Base-by-base conservation (phyloP, 345 rosid species). In the Schrenkiella parvula region DNA sequence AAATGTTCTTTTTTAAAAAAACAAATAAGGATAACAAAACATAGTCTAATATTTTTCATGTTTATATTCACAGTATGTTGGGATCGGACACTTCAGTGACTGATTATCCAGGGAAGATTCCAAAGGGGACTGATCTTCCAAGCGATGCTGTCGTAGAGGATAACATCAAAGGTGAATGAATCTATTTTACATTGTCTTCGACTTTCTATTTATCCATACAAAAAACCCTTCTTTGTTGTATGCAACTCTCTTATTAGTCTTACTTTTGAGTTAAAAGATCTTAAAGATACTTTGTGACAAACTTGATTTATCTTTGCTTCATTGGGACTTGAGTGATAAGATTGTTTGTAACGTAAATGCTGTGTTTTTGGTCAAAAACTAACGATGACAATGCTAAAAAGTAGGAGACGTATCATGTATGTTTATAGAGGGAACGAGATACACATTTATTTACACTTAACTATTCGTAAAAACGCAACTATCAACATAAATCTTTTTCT, bases 31-130 rank as follows among this genome's bases (percentile, higher is more conserved):
- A 34, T 53, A 22, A 7, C 48, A 70, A 70, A 21, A 4, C 29
- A 42, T 4, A 34, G 37, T 46, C 25, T 68, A 8, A 28, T 70
- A 37, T 50, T 64, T 29, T 25, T 31, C 21, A 37, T 70, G 46
- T 54, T 59, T 7, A 8, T 59, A 32, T 26, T 57, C 52, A 23
- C 88, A 93, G 98, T 63, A 87, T 87, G 91, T 39, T 59, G 35
- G 97, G 97, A 44, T 84, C 90, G 2, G 90, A 86, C 72, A 14
- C 72, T 8, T 78, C 93, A 4, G 62, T 76, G 8, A 87, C 92
- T 6, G 82, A 93, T 69, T 93, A 87, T 79, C 91, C 96, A 1
- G 98, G 98, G 76, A 90, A 81, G 83, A 80, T 89, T 55, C 98
- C 98, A 41, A 25, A 81, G 4, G 89, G 89, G 19, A 77, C 57